Evolutionary conservation across 208 protist species (phyloP).

Genomic region (Borovskyia barvae): DNA sequence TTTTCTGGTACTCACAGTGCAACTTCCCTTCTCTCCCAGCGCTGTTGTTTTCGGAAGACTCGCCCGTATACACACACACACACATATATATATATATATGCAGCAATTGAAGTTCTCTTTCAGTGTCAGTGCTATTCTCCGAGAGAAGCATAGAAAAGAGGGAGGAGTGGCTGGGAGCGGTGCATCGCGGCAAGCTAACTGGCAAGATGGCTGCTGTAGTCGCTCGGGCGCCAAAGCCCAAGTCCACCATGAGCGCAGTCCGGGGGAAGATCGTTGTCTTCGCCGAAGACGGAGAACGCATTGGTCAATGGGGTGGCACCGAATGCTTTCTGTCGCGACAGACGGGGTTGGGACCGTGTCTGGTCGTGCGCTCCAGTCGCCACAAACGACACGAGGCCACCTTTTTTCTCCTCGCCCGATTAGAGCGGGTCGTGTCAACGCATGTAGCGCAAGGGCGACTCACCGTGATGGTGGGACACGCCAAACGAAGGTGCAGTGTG

Average conservation of each 20-base stretch:
- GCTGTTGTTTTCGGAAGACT: no score
- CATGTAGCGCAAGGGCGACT: conserved; percentile 61
- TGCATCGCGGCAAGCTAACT: no score
- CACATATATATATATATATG: background rate
- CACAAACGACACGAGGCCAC: conserved; percentile 67
- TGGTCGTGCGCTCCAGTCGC: conserved; percentile 68
- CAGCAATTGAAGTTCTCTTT: background rate
- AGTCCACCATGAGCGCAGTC: conserved; percentile 59
- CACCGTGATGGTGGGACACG: conserved; percentile 66
- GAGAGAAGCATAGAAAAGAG: background rate
- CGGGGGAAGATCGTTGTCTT: conserved; percentile 58
- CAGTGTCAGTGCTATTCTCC: no score
- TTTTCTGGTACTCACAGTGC: no score
- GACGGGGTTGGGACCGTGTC: conserved; percentile 62
- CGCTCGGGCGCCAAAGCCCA: conserved; percentile 33
- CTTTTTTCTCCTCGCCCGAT: conserved; percentile 57
- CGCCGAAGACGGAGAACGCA: conserved; percentile 56
- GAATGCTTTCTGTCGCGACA: conserved; percentile 84
- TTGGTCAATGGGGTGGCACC: conserved; percentile 82
- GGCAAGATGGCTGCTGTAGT: conserved; percentile 17
- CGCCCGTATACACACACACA: background rate
- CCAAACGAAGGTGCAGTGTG: conserved; percentile 48
- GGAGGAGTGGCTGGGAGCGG: background rate
- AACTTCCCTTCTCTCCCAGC: background rate
- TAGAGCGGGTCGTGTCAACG: conserved; percentile 54